Conservation (phyloP, 345 rosid genomes). For the Noccaea caerulescens region DNA sequence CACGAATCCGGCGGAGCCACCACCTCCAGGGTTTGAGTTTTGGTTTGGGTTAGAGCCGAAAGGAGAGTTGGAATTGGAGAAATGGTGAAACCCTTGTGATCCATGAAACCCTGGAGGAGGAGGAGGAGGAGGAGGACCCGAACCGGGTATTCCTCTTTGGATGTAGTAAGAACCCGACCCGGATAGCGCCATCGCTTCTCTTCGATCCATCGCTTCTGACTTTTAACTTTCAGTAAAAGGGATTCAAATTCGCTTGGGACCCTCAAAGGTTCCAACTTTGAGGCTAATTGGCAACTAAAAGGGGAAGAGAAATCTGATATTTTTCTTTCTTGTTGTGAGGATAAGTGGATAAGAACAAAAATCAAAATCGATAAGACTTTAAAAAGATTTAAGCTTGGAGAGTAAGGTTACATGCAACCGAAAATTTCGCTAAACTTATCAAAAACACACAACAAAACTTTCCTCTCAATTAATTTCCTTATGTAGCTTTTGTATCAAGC, state of each 20-base stretch:
- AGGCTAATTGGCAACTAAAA: constrained; percentile 16
- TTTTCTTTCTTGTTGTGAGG: not conserved
- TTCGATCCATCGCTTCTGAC: constrained; percentile 83
- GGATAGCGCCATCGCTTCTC: constrained; percentile 77
- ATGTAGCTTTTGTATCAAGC: constrained; percentile 35
- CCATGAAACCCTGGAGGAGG: constrained; percentile 64
- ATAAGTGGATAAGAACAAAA: constrained; percentile 32
- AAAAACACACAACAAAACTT: constrained; percentile 35
- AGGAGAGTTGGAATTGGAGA: constrained; percentile 55
- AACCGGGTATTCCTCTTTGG: constrained; percentile 71
- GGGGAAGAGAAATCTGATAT: not conserved
- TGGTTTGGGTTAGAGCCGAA: constrained; percentile 56
- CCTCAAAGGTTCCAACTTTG: constrained; percentile 39
- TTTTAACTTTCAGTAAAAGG: not conserved
- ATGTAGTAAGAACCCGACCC: constrained; percentile 80
- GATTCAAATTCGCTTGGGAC: constrained; percentile 11
- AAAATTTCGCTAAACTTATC: constrained; percentile 50
- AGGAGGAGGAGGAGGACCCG: constrained; percentile 51
- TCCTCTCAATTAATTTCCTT: not conserved
- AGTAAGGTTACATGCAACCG: constrained; percentile 44
- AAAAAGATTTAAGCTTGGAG: constrained; percentile 35
- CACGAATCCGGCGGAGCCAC: constrained; percentile 38
- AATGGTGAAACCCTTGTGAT: constrained; percentile 64
- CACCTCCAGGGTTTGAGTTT: constrained; percentile 6
- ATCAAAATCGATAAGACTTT: constrained; percentile 31